Evolutionary conservation across 345 rosid genomes (phyloP).

Genomic region (Camelina laxa): DNA sequence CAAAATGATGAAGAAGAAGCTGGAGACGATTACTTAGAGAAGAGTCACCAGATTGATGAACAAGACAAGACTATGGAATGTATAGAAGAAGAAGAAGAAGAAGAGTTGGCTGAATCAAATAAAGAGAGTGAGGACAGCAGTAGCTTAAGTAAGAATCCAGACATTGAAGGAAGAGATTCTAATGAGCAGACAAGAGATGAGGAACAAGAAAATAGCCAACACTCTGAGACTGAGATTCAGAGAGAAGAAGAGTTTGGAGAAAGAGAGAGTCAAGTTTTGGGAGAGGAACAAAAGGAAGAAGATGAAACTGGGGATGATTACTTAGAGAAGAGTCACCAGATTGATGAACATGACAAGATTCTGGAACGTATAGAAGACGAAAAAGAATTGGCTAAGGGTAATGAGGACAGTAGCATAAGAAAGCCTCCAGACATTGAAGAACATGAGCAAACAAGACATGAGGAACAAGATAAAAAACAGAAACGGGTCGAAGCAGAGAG

Average conservation of each 20-base stretch:
- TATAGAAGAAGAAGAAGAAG: conserved; percentile 23
- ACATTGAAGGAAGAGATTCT: too few relatives aligned
- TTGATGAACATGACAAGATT: conserved; percentile 31
- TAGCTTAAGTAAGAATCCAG: conserved; percentile 1
- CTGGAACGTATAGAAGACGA: too few relatives aligned
- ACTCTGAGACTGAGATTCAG: not conserved
- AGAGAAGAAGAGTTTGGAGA: conserved; percentile 11
- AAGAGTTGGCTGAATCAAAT: not conserved
- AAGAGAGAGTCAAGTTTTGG: not conserved
- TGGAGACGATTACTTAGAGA: conserved; percentile 7
- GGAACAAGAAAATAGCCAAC: too few relatives aligned
- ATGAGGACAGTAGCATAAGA: not conserved
- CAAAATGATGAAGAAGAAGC: conserved; percentile 14
- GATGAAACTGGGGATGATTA: not conserved
- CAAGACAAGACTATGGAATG: conserved; percentile 18
- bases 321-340: conserved; percentile 3
- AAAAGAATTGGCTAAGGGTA: too few relatives aligned
- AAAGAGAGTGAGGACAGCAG: conserved; percentile 16
- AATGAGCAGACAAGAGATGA: too few relatives aligned
- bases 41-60: conserved; percentile 19
- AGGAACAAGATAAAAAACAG: conserved; percentile 2
- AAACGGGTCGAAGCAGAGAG: conserved; percentile 16
- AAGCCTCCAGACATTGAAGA: not conserved
- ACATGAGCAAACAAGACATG: not conserved
- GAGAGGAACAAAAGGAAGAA: not conserved